Evolutionary conservation across 306 rosid species (phyloP), one percentile per base, ranked within the genome.

Genomic region (Glycine soja): DNA sequence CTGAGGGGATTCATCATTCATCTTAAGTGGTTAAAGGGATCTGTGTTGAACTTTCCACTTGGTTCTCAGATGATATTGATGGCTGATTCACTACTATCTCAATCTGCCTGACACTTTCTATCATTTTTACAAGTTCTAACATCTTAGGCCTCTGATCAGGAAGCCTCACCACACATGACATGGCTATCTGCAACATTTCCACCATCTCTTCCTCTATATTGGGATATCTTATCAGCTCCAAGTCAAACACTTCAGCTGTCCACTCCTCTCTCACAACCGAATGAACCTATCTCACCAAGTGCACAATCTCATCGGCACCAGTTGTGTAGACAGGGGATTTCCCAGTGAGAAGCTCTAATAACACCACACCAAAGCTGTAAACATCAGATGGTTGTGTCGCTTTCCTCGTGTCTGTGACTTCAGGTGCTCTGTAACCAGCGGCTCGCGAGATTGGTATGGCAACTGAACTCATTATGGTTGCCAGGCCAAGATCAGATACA

Each of bases 151-250:
- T 90, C 81, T 92, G 96, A 77, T 94, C 98, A 3, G 94, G 96
- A 81, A 86, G 86, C 89, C 96, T 90, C 48, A 74, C 89, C 57
- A 92, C 98, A 43, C 98, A 94, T 50, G 98, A 82, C 92, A 92
- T 80, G 24, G 97, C 98, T 69, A 92, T 88, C 86, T 91, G 97
- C 16, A 94, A 88, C 96, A 91, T 92, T 83, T 91, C 98, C 48
- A 94, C 98, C 98, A 94, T 89, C 84, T 94, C 98, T 87, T 94
- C 98, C 88, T 94, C 98, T 74, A 94, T 94, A 69, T 91, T 89
- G 19, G 97, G 97, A 80, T 81, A 92, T 83, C 92, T 87, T 90
- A 94, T 91, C 11, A 94, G 88, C 86, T 92, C 94, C 7, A 94
- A 34, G 86, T 94, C 98, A 80, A 94, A 94, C 7, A 94, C 98